These are phyloP conservation scores for Fonsecaea pugnacius DNA, from an alignment of 2,329 filamentous ascomycete species.

Conservation along the genomic window DNA sequence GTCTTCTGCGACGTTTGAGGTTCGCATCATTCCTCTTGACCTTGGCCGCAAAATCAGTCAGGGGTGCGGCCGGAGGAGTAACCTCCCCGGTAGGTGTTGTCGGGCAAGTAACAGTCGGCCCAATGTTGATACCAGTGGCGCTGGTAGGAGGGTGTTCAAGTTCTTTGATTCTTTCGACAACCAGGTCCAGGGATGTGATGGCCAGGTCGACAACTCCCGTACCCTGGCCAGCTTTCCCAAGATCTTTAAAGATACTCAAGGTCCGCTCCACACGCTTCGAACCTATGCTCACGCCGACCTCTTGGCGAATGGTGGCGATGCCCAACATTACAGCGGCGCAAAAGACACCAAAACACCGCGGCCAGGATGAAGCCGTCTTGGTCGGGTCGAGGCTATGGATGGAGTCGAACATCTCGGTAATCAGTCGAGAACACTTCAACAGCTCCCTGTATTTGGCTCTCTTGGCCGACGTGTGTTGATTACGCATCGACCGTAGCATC, in stretches of 20 bases:
- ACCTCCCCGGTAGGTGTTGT: neutral
- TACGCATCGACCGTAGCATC: conserved; percentile 16
- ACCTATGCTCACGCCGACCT: conserved; percentile 28
- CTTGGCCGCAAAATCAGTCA: neutral
- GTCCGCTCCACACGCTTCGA: conserved; percentile 19
- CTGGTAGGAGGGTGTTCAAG: conserved; percentile 2
- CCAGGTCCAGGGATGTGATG: conserved; percentile 5
- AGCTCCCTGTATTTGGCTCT: conserved; percentile 19
- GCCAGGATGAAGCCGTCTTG: conserved; percentile 23
- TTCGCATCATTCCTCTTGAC: neutral
- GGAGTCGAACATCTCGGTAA: conserved; percentile 27
- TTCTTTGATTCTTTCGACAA: conserved; percentile 18
- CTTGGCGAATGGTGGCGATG: conserved; percentile 27
- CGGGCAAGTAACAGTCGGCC: neutral
- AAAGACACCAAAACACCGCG: conserved; percentile 30
- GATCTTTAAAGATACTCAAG: conserved; percentile 23
- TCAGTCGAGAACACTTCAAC: conserved; percentile 24
- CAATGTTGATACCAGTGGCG: neutral
- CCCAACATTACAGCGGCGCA: conserved; percentile 27
- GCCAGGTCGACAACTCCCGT: conserved; percentile 19
- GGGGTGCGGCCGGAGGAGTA: neutral
- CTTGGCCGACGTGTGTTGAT: conserved; percentile 15
- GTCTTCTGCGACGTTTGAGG: conserved; percentile 18
- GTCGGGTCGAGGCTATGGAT: conserved; percentile 22
- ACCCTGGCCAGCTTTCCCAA: conserved; percentile 1